Percentiles rank a stretch among this genome's conserved stretches.
Conservation (phyloP, 768 basidiomycete species). For the Tulasnella sp. region DNA sequence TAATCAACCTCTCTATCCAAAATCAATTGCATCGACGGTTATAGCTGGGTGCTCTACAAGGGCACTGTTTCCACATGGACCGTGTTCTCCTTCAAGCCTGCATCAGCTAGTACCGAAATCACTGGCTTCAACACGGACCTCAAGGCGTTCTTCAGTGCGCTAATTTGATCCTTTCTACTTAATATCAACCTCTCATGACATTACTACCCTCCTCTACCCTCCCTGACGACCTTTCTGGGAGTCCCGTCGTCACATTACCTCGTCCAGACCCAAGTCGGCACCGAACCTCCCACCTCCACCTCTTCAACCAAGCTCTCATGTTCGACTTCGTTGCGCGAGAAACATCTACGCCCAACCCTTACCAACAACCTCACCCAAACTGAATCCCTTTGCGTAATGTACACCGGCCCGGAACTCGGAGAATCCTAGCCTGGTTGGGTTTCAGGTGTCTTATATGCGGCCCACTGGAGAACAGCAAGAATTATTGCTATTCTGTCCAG, state of each 20-base stretch:
- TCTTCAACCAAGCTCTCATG: not conserved
- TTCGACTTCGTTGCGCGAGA: no score
- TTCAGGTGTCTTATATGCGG: no score
- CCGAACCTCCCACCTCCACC: slow-evolving; percentile 33
- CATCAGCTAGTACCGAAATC: not conserved
- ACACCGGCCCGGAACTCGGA: no score
- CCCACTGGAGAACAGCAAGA: no score
- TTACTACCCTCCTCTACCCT: slow-evolving; percentile 27
- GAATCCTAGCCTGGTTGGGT: no score
- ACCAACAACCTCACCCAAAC: no score
- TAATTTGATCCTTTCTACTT: no score
- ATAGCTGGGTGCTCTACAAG: not conserved
- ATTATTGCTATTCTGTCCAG: no score
- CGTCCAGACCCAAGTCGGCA: slow-evolving; percentile 48
- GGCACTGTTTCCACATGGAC: not conserved
- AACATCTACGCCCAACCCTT: no score
- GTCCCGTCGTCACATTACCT: slow-evolving; percentile 45
- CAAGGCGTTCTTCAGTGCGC: not conserved
- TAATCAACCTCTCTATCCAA: not conserved
- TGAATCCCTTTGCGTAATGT: no score
- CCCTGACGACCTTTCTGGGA: slow-evolving; percentile 37
- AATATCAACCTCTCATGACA: no score
- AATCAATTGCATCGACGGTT: not conserved
- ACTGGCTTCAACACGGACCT: slow-evolving; percentile 4
- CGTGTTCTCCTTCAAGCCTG: slow-evolving; percentile 4